These are phyloP conservation scores for Saccharomycopsis guyanensis DNA, from an alignment of 805 yeast species.

Conservation along the genomic window DNA sequence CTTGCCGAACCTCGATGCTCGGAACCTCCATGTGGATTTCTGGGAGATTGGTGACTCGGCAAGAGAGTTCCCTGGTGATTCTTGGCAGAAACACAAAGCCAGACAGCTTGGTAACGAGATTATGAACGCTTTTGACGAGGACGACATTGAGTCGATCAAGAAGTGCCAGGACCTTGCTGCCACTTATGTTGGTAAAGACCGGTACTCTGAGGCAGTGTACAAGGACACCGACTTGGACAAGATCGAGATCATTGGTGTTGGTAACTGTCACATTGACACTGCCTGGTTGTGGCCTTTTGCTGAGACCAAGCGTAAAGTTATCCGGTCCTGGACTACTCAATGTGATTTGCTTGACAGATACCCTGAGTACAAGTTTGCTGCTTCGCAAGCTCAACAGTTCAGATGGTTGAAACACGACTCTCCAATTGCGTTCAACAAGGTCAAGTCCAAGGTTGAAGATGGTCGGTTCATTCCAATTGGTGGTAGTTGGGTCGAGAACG, in stretches of 20 bases:
- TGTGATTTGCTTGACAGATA: slow-evolving; percentile 73
- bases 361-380: slow-evolving; percentile 91
- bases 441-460: slow-evolving; percentile 50
- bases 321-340: slow-evolving; percentile 94
- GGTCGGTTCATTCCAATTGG: slow-evolving; percentile 87
- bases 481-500: slow-evolving; percentile 97
- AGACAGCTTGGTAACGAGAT: slow-evolving; percentile 72
- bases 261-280: slow-evolving; percentile 95
- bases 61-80: slow-evolving; percentile 65
- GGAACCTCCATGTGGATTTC: slow-evolving; percentile 71
- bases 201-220: slow-evolving; percentile 61
- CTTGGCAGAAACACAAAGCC: slow-evolving; percentile 82
- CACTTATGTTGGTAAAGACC: slow-evolving; percentile 54
- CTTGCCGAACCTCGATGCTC: slow-evolving; percentile 73
- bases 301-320: slow-evolving; percentile 86
- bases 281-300: slow-evolving; percentile 99
- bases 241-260: slow-evolving; percentile 72
- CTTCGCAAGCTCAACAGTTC: slow-evolving; percentile 94
- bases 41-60: slow-evolving; percentile 90
- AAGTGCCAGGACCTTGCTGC: slow-evolving; percentile 62
- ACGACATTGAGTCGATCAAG: slow-evolving; percentile 47
- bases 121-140: slow-evolving; percentile 71
- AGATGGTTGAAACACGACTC: slow-evolving; percentile 86
- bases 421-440: slow-evolving; percentile 63
- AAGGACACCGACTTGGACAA: slow-evolving; percentile 30